Percentiles rank a stretch among this genome's conserved stretches.
These are phyloP conservation scores for Heterobasidion occidentale DNA, from an alignment of 1,284 basidiomycete species.

Conservation along the genomic window DNA sequence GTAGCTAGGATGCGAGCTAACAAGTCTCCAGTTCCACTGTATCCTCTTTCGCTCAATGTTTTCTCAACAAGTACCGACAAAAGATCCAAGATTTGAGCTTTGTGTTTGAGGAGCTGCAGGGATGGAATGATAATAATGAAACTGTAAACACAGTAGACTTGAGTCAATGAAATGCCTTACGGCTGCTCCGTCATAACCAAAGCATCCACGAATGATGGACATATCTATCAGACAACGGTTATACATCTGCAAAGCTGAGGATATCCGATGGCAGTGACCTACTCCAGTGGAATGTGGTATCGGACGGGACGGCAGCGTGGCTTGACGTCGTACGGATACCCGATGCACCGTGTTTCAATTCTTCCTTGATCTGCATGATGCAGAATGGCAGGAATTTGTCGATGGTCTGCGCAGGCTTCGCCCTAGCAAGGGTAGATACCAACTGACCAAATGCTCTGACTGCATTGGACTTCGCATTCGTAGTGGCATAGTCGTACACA, in stretches of 20 bases:
- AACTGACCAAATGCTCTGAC: conserved; percentile 89
- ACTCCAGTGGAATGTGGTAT: conserved; percentile 95
- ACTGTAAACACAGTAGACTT: neutral
- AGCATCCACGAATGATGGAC: conserved; percentile 70
- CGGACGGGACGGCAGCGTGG: conserved; percentile 75
- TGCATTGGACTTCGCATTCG: conserved; percentile 82
- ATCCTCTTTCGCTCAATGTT: conserved; percentile 88
- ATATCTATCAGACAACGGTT: conserved; percentile 44
- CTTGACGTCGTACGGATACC: conserved; percentile 85
- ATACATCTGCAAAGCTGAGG: conserved; percentile 2
- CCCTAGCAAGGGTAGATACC: conserved; percentile 79
- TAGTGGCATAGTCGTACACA: conserved; percentile 82
- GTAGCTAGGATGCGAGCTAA: conserved; percentile 77
- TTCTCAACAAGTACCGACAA: conserved; percentile 67
- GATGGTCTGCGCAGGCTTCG: conserved; percentile 72
- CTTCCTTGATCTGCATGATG: conserved; percentile 73
- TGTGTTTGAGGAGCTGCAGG: conserved; percentile 63
- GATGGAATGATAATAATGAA: neutral
- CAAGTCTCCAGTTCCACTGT: conserved; percentile 74
- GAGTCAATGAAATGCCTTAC: conserved; percentile 28
- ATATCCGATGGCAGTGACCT: conserved; percentile 22
- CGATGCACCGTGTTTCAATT: conserved; percentile 90
- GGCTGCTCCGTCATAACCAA: conserved; percentile 62
- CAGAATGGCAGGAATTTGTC: conserved; percentile 80
- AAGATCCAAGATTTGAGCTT: conserved; percentile 61